Percentiles rank a stretch among this genome's conserved stretches.
Conservation (phyloP, 305 asterid genomes). For the Lippia alba region DNA sequence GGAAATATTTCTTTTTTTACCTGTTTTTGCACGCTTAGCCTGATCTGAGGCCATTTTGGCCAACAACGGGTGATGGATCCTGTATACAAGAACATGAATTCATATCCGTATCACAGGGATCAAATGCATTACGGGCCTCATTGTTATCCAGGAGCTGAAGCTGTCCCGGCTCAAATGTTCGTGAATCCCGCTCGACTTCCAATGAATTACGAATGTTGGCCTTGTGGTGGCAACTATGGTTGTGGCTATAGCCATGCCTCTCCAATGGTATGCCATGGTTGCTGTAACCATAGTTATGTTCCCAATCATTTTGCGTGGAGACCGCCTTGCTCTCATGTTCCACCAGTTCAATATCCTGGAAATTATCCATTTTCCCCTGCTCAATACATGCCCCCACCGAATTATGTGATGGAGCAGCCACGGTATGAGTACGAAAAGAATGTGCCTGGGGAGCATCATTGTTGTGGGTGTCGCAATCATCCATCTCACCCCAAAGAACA, state of each 20-base stretch:
- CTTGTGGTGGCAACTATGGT: conserved; percentile 50
- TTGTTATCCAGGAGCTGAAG: conserved; percentile 38
- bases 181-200: conserved; percentile 40
- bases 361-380: conserved; percentile 44
- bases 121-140: conserved; percentile 46
- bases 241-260: conserved; percentile 37
- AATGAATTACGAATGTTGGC: conserved; percentile 43
- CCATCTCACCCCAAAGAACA: conserved; percentile 38
- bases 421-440: conserved; percentile 45
- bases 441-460: conserved; percentile 47
- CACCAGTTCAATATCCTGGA: conserved; percentile 42
- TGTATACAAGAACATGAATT: conserved; percentile 38
- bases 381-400: conserved; percentile 48
- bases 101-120: conserved; percentile 50
- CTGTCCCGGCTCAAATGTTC: conserved; percentile 39
- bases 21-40: background rate
- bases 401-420: conserved; percentile 42
- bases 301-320: conserved; percentile 42
- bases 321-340: conserved; percentile 54
- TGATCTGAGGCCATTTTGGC: background rate
- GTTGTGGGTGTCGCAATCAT: conserved; percentile 68
- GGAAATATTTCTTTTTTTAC: background rate
- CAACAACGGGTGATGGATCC: conserved; percentile 40
- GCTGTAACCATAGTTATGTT: conserved; percentile 47
- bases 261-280: conserved; percentile 49